Evolutionary conservation across 2,329 filamentous ascomycete genomes (phyloP).

Genomic region (Arthrobotrys sphaeroides): DNA sequence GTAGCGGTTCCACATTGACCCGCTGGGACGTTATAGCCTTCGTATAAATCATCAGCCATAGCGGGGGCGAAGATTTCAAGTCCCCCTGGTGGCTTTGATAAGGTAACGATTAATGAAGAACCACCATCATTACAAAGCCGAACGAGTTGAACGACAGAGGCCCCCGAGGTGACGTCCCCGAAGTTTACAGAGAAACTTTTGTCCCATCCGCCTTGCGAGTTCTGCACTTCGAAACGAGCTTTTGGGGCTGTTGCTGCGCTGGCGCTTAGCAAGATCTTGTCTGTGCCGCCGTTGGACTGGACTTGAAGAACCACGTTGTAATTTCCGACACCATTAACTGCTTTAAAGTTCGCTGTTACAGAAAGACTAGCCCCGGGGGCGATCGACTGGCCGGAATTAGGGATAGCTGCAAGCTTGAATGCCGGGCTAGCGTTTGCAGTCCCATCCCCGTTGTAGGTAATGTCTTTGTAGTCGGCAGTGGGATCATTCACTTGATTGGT

Average conservation of each 20-base stretch:
- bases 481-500: slow-evolving; percentile 58
- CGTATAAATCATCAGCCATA: slow-evolving; percentile 59
- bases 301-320: slow-evolving; percentile 61
- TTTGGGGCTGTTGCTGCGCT: slow-evolving; percentile 60
- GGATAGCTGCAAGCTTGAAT: slow-evolving; percentile 59
- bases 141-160: slow-evolving; percentile 58
- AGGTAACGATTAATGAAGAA: slow-evolving; percentile 61
- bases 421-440: slow-evolving; percentile 59
- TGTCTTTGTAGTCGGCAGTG: slow-evolving; percentile 58
- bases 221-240: slow-evolving; percentile 60
- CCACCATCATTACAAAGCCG: slow-evolving; percentile 62
- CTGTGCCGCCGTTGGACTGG: slow-evolving; percentile 61
- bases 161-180: slow-evolving; percentile 60
- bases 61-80: slow-evolving; percentile 60
- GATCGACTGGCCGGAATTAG: slow-evolving; percentile 58
- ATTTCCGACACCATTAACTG: slow-evolving; percentile 58
- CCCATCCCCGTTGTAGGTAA: slow-evolving; percentile 58
- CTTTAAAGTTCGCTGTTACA: slow-evolving; percentile 60
- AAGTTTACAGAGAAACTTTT: slow-evolving; percentile 58
- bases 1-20: slow-evolving; percentile 59
- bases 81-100: slow-evolving; percentile 61
- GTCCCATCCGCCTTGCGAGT: slow-evolving; percentile 60
- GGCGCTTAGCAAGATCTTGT: slow-evolving; percentile 59
- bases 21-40: slow-evolving; percentile 60
- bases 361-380: slow-evolving; percentile 59